Base-by-base conservation (phyloP, 2,329 filamentous ascomycete species). In the Hymenoscyphus fraxineus region DNA sequence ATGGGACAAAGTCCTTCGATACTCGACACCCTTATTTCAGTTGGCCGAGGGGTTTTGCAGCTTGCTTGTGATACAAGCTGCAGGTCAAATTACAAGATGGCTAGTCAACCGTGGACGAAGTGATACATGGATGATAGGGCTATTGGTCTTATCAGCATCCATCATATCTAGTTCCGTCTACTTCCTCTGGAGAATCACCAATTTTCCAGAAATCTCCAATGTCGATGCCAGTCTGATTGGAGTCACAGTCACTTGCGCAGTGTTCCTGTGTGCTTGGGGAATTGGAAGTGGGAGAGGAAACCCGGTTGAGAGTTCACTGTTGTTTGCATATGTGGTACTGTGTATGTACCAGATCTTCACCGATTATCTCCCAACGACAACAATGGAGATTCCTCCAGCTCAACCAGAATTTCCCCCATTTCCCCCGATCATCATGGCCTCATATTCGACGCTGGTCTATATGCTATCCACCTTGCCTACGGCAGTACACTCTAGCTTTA, bases 301-400 rank as follows among this genome's bases (percentile, higher is more conserved):
- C 73, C 92, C 94, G 1, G 91, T 98, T 62, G 94, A 99, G 78
- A 96, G 92, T 70, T 97, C 94, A 27, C 82, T 99, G 12, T 84
- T 99, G 65, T 98, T 99, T 75, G 94, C 95, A 73, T 99, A 99
- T 78, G 87, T 97, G 66, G 95, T 97, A n/a, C 88, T 99, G 67
- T 98, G 94, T 80, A 91, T 98, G 74, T 99, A 98, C 80, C 95
- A 99, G 78, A 98, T 98, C 77, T 98, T 98, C 78, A 99, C 95
- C 73, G 95, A 99, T 78, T 98, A 98, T 78, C 87, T 94, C 70
- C 93, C 95, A 4, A 78, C 84, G 19, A 87, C 84, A n/a, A 81
- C 84, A 35, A 80, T 83, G 39, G 83, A 86, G 38, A 79, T 81
- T 2, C 78, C 79, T 16, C 79, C 83, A 15, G 75, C 85, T 15